phyloP scores from a whole-genome alignment of 2,329 filamentous ascomycete species.

The Colletotrichum plurivorum region DNA sequence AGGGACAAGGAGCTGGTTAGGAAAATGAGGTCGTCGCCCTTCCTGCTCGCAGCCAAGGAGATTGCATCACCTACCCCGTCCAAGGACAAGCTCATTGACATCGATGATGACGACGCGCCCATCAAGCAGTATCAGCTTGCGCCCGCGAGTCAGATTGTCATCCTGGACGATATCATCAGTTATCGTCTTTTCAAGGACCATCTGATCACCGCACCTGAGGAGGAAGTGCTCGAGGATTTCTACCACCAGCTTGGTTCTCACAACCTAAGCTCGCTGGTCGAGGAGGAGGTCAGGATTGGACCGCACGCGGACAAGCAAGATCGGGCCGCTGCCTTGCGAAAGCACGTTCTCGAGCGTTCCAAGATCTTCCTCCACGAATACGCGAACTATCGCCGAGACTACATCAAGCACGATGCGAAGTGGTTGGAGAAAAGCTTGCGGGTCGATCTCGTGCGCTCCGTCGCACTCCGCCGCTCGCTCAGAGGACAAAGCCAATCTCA shows the following conservation, averaged over 20 bases:
- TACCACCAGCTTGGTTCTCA: constrained; percentile 86
- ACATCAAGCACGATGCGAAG: constrained; percentile 87
- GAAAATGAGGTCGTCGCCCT: constrained; percentile 81
- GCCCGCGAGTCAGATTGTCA: constrained; percentile 78
- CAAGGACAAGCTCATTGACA: constrained; percentile 63
- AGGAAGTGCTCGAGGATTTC: constrained; percentile 87
- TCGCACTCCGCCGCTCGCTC: constrained; percentile 84
- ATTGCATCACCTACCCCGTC: constrained; percentile 57
- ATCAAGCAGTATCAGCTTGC: constrained; percentile 86
- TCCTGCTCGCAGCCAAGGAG: constrained; percentile 88
- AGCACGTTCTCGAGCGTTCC: constrained; percentile 87
- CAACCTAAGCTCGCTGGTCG: constrained; percentile 81
- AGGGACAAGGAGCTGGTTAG: constrained; percentile 84
- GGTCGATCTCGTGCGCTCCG: constrained; percentile 83
- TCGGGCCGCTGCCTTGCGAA: constrained; percentile 78
- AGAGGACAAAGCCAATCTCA: constrained; percentile 78
- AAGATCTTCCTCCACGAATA: constrained; percentile 90
- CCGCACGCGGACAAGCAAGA: constrained; percentile 75
- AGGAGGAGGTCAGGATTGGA: constrained; percentile 83
- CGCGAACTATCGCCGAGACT: constrained; percentile 77
- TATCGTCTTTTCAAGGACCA: constrained; percentile 90
- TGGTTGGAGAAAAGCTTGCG: constrained; percentile 91
- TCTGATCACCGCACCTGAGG: constrained; percentile 89
- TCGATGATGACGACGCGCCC: constrained; percentile 73
- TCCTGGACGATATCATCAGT: constrained; percentile 90